Base-by-base conservation (phyloP, 1,284 basidiomycete species). In the Trametes polyzona region DNA sequence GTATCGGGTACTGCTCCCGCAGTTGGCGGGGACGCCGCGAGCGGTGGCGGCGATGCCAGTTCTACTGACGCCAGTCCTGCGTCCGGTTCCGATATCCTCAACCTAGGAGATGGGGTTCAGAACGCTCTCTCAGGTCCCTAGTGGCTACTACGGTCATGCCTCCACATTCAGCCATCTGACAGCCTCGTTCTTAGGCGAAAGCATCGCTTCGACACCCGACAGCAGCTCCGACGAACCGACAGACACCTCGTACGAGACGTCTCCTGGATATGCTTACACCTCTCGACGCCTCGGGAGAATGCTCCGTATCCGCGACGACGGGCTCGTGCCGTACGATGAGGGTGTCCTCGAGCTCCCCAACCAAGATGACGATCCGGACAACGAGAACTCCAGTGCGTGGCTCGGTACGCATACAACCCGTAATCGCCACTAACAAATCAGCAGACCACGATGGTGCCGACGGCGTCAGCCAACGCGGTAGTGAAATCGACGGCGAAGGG, bases 1-100 rank as follows among this genome's bases (percentile, higher is more conserved):
- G 42, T 54, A 3, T 65, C 64, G 0, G 39, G 48, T 23, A 55
- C 49, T 9, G 29, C 42, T 3, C 47, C 53, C 2, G 59, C 52
- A 2, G 27, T 51, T 9, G 64, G 59, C 16, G 40, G 24, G 3
- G 44, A 58, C 11, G 64, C 64, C 14, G 56, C 27, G n/a, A 35
- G 49, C 8, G 50, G 53, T 7, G 58, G 56, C 9, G 37, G 37
- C 7, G 53, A 37, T 43, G 46, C 37, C 27, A 48, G 37, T 30
- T 54, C 64, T 14, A 17, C 30, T 9, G 47, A 58, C 27, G 55
- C 55, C 14, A 37, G 8, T 11, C 36, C 61, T 21, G 54, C 56
- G 1, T 23, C 24, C 2, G 60, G 60, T 2, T 29, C 37, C 1
- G 52, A 44, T 19, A 16, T 55, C 23, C 9, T 50, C 29, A 46